Percentiles rank a stretch among this genome's conserved stretches.
These are phyloP conservation scores for Ophiostoma himal-ulmi DNA, from an alignment of 2,329 filamentous ascomycete genomes.

Conservation along the genomic window DNA sequence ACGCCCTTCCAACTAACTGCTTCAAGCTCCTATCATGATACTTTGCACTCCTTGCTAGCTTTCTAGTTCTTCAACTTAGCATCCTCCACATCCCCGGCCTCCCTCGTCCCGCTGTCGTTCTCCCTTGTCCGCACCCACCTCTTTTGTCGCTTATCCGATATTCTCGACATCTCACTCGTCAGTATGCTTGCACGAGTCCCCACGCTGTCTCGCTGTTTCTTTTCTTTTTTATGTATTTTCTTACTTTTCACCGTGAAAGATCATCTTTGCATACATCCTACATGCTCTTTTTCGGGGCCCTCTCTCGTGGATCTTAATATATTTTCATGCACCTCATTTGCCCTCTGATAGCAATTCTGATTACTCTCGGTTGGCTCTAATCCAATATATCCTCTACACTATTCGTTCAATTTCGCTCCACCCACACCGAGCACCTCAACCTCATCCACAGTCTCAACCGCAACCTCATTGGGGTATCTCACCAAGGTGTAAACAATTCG, in stretches of 20 bases:
- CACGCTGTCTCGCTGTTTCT: neutral
- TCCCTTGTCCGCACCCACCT: neutral
- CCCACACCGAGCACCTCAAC: neutral
- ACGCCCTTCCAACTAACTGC: neutral
- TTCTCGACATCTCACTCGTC: slow-evolving; percentile 8
- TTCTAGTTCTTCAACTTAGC: slow-evolving; percentile 3
- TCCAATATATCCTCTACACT: neutral
- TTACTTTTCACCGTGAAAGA: neutral
- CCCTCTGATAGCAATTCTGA: neutral
- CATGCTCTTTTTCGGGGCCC: neutral
- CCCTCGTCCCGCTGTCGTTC: slow-evolving; percentile 3
- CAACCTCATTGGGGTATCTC: neutral
- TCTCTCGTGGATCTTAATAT: neutral
- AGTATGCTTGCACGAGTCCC: neutral
- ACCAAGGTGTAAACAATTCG: neutral
- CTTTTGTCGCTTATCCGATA: slow-evolving; percentile 10
- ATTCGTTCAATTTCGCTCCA: slow-evolving; percentile 3
- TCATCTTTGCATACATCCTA: neutral
- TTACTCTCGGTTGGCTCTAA: neutral
- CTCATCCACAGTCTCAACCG: neutral
- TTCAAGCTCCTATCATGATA: neutral
- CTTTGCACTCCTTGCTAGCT: neutral
- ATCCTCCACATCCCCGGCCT: neutral
- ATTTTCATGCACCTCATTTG: neutral
- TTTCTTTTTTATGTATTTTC: neutral